A percentile compares a stretch with the other conserved stretches of the same genome.
phyloP scores from a whole-genome alignment of 2,329 filamentous ascomycete species.

The Claviceps citrina region DNA sequence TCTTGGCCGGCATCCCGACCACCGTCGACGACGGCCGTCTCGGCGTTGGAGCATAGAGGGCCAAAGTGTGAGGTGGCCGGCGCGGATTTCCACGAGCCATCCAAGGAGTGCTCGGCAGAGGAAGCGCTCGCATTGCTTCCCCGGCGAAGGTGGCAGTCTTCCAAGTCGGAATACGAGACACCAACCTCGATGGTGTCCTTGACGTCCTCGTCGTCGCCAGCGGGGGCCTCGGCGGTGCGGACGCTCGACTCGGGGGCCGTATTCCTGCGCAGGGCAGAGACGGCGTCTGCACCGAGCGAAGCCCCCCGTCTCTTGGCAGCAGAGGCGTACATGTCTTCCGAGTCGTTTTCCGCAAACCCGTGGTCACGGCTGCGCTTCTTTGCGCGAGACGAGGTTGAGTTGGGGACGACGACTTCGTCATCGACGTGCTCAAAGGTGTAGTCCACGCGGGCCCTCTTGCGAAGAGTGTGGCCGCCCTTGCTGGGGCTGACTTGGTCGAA shows the following conservation, averaged over 20 bases:
- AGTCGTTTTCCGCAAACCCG: conserved; percentile 20
- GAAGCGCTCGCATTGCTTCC: conserved; percentile 15
- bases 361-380: conserved; percentile 23
- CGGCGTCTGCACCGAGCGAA: conserved; percentile 20
- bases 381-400: conserved; percentile 20
- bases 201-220: conserved; percentile 31
- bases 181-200: conserved; percentile 44
- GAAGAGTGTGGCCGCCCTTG: conserved; percentile 44
- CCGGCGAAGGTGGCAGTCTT: conserved; percentile 16
- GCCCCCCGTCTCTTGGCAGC: conserved; percentile 22
- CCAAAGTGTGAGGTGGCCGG: conserved; percentile 4
- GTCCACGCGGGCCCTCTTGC: conserved; percentile 40
- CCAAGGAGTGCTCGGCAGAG: conserved; percentile 13
- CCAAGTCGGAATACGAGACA: conserved; percentile 21
- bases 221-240: conserved; percentile 19
- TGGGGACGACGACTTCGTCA: conserved; percentile 27
- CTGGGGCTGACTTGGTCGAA: conserved; percentile 34
- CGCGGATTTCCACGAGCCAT: conserved; percentile 9
- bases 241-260: conserved; percentile 23
- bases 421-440: conserved; percentile 39
- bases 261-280: conserved; percentile 23
- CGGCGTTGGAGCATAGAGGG: not conserved
- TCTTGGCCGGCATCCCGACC: not conserved
- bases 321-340: conserved; percentile 17
- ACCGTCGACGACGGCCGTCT: not conserved